Base-by-base conservation (phyloP, 345 rosid species). In the Eucalyptus regnans region DNA sequence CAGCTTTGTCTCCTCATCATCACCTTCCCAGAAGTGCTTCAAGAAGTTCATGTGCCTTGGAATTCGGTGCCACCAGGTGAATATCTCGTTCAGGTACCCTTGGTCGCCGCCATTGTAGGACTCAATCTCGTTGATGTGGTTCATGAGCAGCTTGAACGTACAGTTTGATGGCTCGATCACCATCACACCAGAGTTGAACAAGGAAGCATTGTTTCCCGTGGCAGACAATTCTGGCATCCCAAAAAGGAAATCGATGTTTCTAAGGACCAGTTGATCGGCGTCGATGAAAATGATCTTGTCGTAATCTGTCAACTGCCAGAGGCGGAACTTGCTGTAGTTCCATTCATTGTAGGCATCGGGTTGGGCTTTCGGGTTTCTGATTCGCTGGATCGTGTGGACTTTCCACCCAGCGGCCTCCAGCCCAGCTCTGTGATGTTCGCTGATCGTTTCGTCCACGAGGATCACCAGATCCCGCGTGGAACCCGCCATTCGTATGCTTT, bases 101-200 rank as follows among this genome's bases (percentile, higher is more conserved):
- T 92, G 95, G 54, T 93, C 95, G 3, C 95, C 95, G 1, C 94
- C 95, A 89, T 93, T 93, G 88, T 92, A 93, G 87, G 95, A 93
- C 87, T 91, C 93, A 17, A 93, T 91, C 88, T 91, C 91, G 64
- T 89, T 87, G 51, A 92, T 93, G 89, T 93, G 93, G 50, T 92
- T 91, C 95, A 93, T 92, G 62, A 93, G 80, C 66, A 92, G 87
- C 86, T 92, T 90, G 93, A 93, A 92, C 20, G 93, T 92, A 51
- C 95, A 93, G 85, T 91, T 91, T 43, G 93, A 92, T 31, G 93
- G 95, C 87, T 93, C 95, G 44, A 93, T 79, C 60, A 92, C 92
- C 95, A 93, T 93, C 62, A 92, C 89, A 6, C 95, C 95, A 4
- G 95, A 93, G 89, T 93, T 93, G 91, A 93, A 93, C 68, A 92